phyloP scores from a whole-genome alignment of 352 stramenopile genomes.

The Elongisporangium undulatum region DNA sequence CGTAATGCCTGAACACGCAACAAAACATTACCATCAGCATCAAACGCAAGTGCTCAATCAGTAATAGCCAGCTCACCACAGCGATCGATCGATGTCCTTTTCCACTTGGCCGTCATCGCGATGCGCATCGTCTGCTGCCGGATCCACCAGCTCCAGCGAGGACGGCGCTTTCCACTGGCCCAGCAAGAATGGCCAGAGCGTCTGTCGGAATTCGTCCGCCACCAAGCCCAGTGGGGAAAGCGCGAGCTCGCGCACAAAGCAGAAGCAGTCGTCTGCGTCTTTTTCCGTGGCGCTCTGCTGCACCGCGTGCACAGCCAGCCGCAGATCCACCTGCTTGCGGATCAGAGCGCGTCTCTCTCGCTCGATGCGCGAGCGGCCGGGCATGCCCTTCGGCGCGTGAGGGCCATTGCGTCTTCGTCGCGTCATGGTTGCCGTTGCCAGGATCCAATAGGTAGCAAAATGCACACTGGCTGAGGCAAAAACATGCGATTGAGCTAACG shows the following conservation, averaged over 20 bases:
- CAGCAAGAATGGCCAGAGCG: constrained; percentile 65
- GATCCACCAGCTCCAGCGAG: constrained; percentile 8
- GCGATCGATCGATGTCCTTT: constrained; percentile 83
- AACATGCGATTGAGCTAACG: neutral
- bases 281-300: constrained; percentile 10
- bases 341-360: constrained; percentile 38
- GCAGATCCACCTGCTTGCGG: constrained; percentile 55
- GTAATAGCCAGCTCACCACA: constrained; percentile 31
- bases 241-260: constrained; percentile 56
- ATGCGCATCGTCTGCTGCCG: constrained; percentile 15
- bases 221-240: constrained; percentile 50
- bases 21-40: neutral
- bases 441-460: neutral
- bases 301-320: constrained; percentile 21
- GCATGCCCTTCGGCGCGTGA: constrained; percentile 19
- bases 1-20: constrained; percentile 50
- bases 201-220: constrained; percentile 44
- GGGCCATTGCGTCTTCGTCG: neutral
- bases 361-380: constrained; percentile 20
- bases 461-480: neutral
- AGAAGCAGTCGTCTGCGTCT: constrained; percentile 30
- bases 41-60: neutral
- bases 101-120: constrained; percentile 69
- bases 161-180: constrained; percentile 12
- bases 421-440: neutral